Evolutionary conservation across 768 basidiomycete genomes (phyloP), one percentile per base, ranked within the genome.

Genomic region (Leccinum incarnatum): DNA sequence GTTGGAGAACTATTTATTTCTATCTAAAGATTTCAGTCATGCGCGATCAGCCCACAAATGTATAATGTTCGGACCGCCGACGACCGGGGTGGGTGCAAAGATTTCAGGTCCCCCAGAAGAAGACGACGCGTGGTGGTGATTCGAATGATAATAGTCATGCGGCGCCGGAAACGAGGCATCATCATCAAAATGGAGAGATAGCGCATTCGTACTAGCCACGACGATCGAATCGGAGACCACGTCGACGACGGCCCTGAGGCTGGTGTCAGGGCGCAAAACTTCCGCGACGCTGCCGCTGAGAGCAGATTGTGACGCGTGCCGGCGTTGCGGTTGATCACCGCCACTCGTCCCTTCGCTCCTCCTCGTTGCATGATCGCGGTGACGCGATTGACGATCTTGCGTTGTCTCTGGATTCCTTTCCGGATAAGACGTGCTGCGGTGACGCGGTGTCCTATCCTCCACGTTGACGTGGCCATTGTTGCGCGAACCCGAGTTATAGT

Each of bases 161-260:
- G 65, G 69, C 54, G 65, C 37, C 23, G 71, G 62, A 59, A 68
- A 63, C 54, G 72, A 73, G 71, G 71, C 71, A 71, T 73, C 73
- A 71, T 73, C 72, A 71, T 73, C 72, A 66, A 73, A 73, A 69
- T 69, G 67, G 56, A 73, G 69, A 45, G 73, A 74, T 68, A 73
- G 59, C 58, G 72, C 72, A 27, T 73, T 72, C 7, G 72, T 67
- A 45, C 69, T 56, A 53, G 62, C 65, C 51, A 73, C 68, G 37
- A 17, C 37, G 37, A 40, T 40, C 9, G 37, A 4, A 59, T 70
- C 60, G 54, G 68, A 45, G 60, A 40, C 37, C 37, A 48, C 49
- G 55, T 60, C 60, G 60, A 45, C 59, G 53, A 34, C 37, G 37
- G 17, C 60, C 56, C 65, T 67, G 52, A 37, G 57, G 51, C 47